These are phyloP conservation scores for Cyberlindnera americana DNA, from an alignment of 805 yeast species.

Conservation along the genomic window DNA sequence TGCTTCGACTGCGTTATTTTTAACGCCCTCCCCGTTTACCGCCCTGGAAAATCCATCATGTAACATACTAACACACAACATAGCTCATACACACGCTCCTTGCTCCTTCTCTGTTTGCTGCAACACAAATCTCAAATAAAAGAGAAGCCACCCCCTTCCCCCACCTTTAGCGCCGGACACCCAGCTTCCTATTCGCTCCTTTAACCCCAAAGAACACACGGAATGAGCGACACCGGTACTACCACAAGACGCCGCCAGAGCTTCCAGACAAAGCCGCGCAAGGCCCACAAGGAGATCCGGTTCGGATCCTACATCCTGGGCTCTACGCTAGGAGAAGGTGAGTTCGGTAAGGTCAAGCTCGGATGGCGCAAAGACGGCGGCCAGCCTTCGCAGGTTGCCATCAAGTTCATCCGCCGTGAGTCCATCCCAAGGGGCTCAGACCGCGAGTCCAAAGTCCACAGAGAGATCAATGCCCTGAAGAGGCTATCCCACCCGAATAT, in stretches of 20 bases:
- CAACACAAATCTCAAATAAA: neutral
- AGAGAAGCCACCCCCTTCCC: no score
- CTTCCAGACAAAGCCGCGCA: slow-evolving; percentile 24
- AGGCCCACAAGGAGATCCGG: slow-evolving; percentile 61
- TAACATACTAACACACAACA: no score
- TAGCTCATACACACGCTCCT: neutral
- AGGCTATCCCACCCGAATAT: slow-evolving; percentile 90
- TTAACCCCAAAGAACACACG: neutral
- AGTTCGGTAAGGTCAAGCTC: slow-evolving; percentile 93
- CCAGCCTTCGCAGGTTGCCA: slow-evolving; percentile 76
- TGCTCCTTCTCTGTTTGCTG: neutral
- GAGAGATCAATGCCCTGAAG: slow-evolving; percentile 90
- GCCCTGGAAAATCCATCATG: no score
- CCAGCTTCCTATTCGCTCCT: neutral
- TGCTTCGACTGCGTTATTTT: no score
- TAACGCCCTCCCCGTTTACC: no score
- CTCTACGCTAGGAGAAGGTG: slow-evolving; percentile 95
- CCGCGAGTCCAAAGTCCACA: slow-evolving; percentile 81
- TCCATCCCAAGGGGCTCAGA: slow-evolving; percentile 83
- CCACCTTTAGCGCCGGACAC: no score
- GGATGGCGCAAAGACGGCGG: slow-evolving; percentile 91
- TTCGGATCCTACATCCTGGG: slow-evolving; percentile 92
- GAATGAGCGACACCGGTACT: slow-evolving; percentile 12
- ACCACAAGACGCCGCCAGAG: slow-evolving; percentile 26
- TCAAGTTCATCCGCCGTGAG: slow-evolving; percentile 85